phyloP scores from a whole-genome alignment of 345 rosid genomes.

The Rhodamnia argentea region DNA sequence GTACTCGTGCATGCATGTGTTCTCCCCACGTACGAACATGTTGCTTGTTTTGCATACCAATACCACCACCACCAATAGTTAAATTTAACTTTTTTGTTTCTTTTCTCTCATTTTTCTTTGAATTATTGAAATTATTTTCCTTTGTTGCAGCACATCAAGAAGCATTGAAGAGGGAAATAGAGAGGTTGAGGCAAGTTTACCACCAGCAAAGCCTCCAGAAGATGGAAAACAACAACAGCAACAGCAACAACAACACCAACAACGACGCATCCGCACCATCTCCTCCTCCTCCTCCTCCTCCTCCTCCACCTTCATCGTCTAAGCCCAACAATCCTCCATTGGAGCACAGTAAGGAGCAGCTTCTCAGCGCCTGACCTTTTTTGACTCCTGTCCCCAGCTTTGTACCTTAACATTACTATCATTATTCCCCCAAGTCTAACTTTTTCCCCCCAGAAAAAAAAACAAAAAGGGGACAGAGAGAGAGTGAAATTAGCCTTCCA shows the following conservation, averaged over 20 bases:
- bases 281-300: background rate
- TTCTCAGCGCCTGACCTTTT: constrained; percentile 19
- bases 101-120: background rate
- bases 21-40: background rate
- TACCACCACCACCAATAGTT: background rate
- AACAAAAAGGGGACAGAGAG: background rate
- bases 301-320: constrained; percentile 4
- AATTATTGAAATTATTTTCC: background rate
- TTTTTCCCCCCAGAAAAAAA: background rate
- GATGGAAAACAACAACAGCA: constrained; percentile 9
- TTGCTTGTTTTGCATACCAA: background rate
- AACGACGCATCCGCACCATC: constrained; percentile 1
- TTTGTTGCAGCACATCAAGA: constrained; percentile 65
- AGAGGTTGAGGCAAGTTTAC: constrained; percentile 69
- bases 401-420: background rate
- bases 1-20: background rate
- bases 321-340: constrained; percentile 9
- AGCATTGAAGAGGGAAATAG: constrained; percentile 83
- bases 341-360: constrained; percentile 19
- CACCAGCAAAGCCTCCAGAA: constrained; percentile 45
- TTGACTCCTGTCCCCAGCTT: background rate
- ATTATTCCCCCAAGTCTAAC: background rate
- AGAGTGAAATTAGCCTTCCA: background rate
- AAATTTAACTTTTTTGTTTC: background rate
- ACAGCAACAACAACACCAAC: background rate